Percentiles rank a stretch among this genome's conserved stretches.
Conservation (phyloP, 345 rosid genomes). For the Odontarrhena argentea region DNA sequence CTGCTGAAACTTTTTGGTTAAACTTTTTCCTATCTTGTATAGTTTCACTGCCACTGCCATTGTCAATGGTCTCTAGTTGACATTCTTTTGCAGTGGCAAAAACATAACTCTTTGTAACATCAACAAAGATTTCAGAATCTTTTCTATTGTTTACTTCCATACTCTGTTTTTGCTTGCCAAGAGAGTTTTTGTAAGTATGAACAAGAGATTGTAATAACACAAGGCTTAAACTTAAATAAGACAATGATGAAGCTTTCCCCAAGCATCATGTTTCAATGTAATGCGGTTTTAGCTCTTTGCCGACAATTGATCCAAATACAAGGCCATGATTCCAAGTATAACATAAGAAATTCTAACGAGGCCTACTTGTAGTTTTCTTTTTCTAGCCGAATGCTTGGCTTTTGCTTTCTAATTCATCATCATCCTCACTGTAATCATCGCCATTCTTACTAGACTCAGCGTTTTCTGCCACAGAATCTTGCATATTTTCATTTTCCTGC, state of each 20-base stretch:
- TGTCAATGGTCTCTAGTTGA: slow-evolving; percentile 34
- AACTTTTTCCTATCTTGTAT: slow-evolving; percentile 30
- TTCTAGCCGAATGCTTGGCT: slow-evolving; percentile 49
- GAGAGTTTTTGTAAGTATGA: slow-evolving; percentile 20
- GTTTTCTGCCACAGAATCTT: slow-evolving; percentile 37
- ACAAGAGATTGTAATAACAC: slow-evolving; percentile 26
- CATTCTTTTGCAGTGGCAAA: neutral
- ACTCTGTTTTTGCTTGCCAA: slow-evolving; percentile 27
- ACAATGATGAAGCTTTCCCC: neutral
- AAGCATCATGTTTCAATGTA: slow-evolving; percentile 11
- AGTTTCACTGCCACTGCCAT: slow-evolving; percentile 34
- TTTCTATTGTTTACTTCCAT: slow-evolving; percentile 5
- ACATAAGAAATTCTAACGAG: slow-evolving; percentile 21
- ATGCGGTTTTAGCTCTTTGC: neutral
- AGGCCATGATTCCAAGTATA: slow-evolving; percentile 8
- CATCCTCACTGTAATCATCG: slow-evolving; percentile 43
- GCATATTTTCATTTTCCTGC: slow-evolving; percentile 57
- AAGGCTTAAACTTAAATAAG: slow-evolving; percentile 17
- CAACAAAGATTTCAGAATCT: slow-evolving; percentile 14
- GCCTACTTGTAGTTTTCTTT: slow-evolving; percentile 21
- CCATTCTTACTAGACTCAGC: slow-evolving; percentile 24
- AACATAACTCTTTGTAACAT: slow-evolving; percentile 31
- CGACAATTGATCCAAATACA: slow-evolving; percentile 28
- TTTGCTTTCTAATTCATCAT: slow-evolving; percentile 50
- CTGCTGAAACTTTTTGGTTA: slow-evolving; percentile 21